These are phyloP conservation scores for Salix exigua DNA, from an alignment of 345 rosid genomes.

Conservation along the genomic window DNA sequence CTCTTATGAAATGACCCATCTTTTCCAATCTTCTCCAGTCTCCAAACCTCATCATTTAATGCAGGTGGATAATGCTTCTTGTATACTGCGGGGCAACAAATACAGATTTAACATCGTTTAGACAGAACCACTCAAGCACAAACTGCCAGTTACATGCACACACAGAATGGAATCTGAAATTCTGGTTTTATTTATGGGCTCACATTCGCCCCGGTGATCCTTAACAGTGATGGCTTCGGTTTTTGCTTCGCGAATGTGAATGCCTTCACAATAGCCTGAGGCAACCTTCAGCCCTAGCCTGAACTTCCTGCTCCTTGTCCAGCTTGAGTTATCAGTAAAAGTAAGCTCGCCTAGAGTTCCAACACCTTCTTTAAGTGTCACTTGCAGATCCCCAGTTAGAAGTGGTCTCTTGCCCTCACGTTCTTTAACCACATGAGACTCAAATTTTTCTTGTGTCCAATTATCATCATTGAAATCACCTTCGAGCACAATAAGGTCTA, in stretches of 20 bases:
- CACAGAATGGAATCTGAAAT: background rate
- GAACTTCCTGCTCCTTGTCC: constrained; percentile 40
- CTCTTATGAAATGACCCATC: constrained; percentile 96
- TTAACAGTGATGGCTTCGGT: constrained; percentile 35
- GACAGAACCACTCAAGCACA: background rate
- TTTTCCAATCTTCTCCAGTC: constrained; percentile 94
- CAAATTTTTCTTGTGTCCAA: constrained; percentile 34
- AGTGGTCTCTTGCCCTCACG: constrained; percentile 44
- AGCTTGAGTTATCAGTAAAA: constrained; percentile 43
- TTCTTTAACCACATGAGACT: constrained; percentile 31
- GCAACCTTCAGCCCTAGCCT: constrained; percentile 42
- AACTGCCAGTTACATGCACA: constrained; percentile 30
- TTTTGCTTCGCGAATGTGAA: constrained; percentile 35
- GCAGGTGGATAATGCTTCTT: constrained; percentile 98
- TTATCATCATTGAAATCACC: constrained; percentile 37
- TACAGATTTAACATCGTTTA: background rate
- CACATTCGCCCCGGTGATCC: constrained; percentile 38
- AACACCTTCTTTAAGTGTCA: constrained; percentile 33
- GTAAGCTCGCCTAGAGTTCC: constrained; percentile 36
- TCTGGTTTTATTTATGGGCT: constrained; percentile 3
- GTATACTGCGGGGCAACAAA: constrained; percentile 49
- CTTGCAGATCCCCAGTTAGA: constrained; percentile 36
- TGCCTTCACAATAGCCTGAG: constrained; percentile 29
- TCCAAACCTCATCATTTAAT: constrained; percentile 84
- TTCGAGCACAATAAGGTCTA: constrained; percentile 35